Conservation (phyloP, 148 eudicot genomes). For the Salicornia ramosissima region DNA sequence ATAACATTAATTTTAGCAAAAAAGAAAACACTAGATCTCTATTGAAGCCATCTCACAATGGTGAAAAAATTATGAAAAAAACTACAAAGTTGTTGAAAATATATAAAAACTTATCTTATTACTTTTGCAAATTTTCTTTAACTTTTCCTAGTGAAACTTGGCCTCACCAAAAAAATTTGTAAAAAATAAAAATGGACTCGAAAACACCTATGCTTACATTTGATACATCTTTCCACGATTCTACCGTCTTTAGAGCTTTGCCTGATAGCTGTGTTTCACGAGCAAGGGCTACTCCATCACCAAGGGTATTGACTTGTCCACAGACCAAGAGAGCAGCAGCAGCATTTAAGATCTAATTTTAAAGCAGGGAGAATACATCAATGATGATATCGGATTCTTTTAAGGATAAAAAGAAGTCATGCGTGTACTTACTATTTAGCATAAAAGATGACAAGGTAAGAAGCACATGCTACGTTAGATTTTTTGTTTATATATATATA, state of each 20-base stretch:
- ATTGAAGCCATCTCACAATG: too few species aligned
- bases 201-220: constrained; percentile 42
- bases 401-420: not conserved
- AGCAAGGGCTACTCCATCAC: constrained; percentile 77
- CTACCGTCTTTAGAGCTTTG: constrained; percentile 65
- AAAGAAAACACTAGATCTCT: too few species aligned
- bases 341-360: constrained; percentile 71
- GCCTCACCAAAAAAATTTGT: too few species aligned
- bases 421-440: not conserved
- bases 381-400: too few species aligned
- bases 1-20: not conserved
- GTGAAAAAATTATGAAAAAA: too few species aligned
- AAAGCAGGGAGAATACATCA: not conserved
- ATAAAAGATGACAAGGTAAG: not conserved
- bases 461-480: too few species aligned
- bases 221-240: constrained; percentile 60
- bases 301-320: constrained; percentile 55
- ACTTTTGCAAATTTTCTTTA: too few species aligned
- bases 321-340: constrained; percentile 85
- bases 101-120: too few species aligned
- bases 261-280: constrained; percentile 77
- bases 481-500: too few species aligned
- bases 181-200: constrained; percentile 1
- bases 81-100: too few species aligned
- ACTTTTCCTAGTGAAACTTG: too few species aligned